Evolutionary conservation across 352 stramenopile genomes (phyloP), one percentile per base, ranked within the genome.

Genomic region (Pythium aphanidermatum): DNA sequence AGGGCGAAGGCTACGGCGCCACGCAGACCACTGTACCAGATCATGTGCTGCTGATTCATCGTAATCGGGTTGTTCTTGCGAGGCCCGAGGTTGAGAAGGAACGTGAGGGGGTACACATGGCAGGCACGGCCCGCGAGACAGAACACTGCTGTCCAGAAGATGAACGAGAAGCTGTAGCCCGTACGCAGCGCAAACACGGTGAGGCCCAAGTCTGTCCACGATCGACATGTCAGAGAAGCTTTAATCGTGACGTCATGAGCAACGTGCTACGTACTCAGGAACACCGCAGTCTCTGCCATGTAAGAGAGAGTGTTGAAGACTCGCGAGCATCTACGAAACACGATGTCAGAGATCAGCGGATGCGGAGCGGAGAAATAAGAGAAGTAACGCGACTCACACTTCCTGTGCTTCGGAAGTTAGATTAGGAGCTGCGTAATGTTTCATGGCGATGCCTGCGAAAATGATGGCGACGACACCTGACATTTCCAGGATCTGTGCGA

Each of bases 401-500:
- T 90, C 78, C 24, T 85, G 80, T 23, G 74, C 77, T 55, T 92
- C 78, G 1, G 64, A 53, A 0, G 74, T 79, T 29, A 98, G 55
- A 51, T 97, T 98, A 1, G 84, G 81, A 11, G 70, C 69, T 0
- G 83, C 81, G 54, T 97, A 97, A 45, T 93, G 73, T 63, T 95
- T 93, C 64, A 93, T 92, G 5, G 85, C 68, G 24, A 98, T 92
- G 31, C 81, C 93, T 14, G 86, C 86, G 42, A 98, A 97, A 38
- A 98, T 86, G 59, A 97, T 95, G 0, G 86, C 86, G 11, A 98
- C 90, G 55, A 98, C 96, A 21, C 90, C 90, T 25, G 78, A 92
- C 66, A 96, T 81, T 26, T 86, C 65, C 23, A 92, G 47, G 25
- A 87, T 69, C 52, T 89, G 68, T 11, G 75, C 75, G 10, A 72